Conservation (phyloP, 805 yeast genomes). For the Metschnikowia kofuensis region DNA sequence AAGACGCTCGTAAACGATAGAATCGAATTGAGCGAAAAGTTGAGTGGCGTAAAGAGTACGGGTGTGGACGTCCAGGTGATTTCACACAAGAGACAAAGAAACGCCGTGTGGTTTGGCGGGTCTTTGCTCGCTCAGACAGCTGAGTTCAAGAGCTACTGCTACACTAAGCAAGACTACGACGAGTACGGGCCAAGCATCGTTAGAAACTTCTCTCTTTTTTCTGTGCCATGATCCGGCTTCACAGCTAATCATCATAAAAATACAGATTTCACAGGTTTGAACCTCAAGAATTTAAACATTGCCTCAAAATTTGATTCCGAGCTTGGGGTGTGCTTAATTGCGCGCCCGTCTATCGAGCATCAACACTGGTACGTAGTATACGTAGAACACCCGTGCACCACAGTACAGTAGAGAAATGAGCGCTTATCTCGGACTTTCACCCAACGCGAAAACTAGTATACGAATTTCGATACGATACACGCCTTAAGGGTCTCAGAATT, state of each 20-base stretch:
- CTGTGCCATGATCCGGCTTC: conserved; percentile 60
- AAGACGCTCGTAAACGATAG: conserved; percentile 85
- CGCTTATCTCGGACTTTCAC: conserved; percentile 3
- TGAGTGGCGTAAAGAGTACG: conserved; percentile 73
- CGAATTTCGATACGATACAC: background rate
- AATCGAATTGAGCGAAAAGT: conserved; percentile 73
- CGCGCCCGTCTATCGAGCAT: too few species aligned
- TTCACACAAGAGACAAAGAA: conserved; percentile 94
- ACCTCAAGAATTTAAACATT: too few species aligned
- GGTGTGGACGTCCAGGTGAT: conserved; percentile 98
- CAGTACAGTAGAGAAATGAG: background rate
- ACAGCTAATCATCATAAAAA: background rate
- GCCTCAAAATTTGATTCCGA: too few species aligned
- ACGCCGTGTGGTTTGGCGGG: conserved; percentile 99
- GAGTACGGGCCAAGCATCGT: conserved; percentile 98
- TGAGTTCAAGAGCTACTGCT: conserved; percentile 93
- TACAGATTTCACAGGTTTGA: background rate
- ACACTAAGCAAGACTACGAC: conserved; percentile 95
- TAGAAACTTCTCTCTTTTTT: conserved; percentile 91
- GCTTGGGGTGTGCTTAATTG: too few species aligned
- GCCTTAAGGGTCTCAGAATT: background rate
- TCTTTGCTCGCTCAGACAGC: conserved; percentile 94
- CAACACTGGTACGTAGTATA: too few species aligned
- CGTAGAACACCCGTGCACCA: conserved; percentile 14
- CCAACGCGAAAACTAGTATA: conserved; percentile 1